Evolutionary conservation across 768 basidiomycete species (phyloP), one percentile per base, ranked within the genome.

Genomic region (Boletus rubroflammeus): DNA sequence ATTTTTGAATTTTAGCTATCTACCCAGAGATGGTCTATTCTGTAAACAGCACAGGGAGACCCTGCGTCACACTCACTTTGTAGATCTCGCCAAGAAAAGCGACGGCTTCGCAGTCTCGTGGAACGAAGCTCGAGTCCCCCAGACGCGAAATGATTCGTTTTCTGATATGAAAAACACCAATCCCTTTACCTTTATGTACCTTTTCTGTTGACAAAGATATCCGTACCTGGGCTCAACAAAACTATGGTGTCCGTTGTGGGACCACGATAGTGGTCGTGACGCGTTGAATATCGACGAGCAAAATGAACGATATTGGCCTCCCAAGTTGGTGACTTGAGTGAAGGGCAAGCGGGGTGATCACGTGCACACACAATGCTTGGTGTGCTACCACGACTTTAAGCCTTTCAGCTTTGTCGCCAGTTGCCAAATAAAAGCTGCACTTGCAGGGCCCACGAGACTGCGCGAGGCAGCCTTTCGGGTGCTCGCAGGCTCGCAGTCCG

Each of bases 81-180:
- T 25, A 23, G 19, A 50, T 52, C 29, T 46, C 39, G 21, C 40
- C 10, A 28, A 40, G 23, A 41, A 32, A 15, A 17, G 35, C 2
- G 42, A 47, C 32, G 14, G 26, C 34, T 48, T 32, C 14, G 32
- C 39, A 34, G 31, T 47, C 8, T 40, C 32, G 26, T 35, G 34
- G 9, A 25, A 36, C 28, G 13, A 80, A 78, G 62, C 72, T 80
- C 13, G 8, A 35, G 34, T 7, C 26, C 4, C 78, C 29, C 10
- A 36, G 28, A 26, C 11, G 5, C 49, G 44, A 34, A 36, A 36
- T n/a, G 17, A 11, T n/a, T n/a, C 11, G 43, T n/a, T 38, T 31
- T 25, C 38, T 52, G 41, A 36, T 46, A 19, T 14, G 29, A 32
- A 35, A 50, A 42, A 28, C 34, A 29, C 25, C 23, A 34, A 47